Percentiles rank a stretch among this genome's conserved stretches.
Evolutionary conservation across 371 early-diverging fungal species (phyloP).

Genomic region (Actinomortierella wolfii): DNA sequence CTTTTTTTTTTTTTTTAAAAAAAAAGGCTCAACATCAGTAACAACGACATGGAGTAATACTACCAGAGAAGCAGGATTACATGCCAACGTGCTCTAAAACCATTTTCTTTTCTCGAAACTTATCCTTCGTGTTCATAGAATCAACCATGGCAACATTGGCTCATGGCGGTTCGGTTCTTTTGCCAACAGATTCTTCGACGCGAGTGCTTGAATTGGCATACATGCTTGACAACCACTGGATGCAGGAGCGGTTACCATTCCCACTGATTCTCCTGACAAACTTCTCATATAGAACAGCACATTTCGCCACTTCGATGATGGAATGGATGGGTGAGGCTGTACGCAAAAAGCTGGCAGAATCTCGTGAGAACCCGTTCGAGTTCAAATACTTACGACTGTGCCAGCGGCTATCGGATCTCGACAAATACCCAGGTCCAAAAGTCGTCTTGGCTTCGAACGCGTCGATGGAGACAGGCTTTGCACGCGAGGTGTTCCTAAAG

Average conservation of each 20-base stretch:
- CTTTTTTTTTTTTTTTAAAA: constrained; percentile 15
- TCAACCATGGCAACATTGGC: constrained; percentile 66
- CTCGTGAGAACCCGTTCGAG: constrained; percentile 89
- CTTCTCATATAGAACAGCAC: constrained; percentile 73
- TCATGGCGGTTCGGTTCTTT: constrained; percentile 79
- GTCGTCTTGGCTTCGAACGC: constrained; percentile 84
- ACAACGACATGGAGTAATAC: no score
- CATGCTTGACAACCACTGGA: constrained; percentile 88
- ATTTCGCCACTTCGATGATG: constrained; percentile 88
- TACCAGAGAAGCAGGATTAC: no score
- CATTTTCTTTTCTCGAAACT: no score
- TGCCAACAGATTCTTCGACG: constrained; percentile 90
- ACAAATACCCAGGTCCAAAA: constrained; percentile 71
- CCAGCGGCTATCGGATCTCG: constrained; percentile 75
- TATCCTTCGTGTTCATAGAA: constrained; percentile 41
- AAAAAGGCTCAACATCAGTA: no score
- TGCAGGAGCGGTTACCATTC: constrained; percentile 62
- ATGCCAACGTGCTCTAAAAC: no score
- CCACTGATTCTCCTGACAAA: constrained; percentile 82
- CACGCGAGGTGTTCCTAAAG: constrained; percentile 72
- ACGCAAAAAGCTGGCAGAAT: constrained; percentile 68
- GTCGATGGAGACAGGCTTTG: constrained; percentile 82
- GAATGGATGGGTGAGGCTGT: constrained; percentile 97
- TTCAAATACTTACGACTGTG: constrained; percentile 77
- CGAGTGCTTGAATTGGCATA: constrained; percentile 93